phyloP scores from a whole-genome alignment of 1,139 yeast genomes.

The Yamadazyma friedrichii region DNA sequence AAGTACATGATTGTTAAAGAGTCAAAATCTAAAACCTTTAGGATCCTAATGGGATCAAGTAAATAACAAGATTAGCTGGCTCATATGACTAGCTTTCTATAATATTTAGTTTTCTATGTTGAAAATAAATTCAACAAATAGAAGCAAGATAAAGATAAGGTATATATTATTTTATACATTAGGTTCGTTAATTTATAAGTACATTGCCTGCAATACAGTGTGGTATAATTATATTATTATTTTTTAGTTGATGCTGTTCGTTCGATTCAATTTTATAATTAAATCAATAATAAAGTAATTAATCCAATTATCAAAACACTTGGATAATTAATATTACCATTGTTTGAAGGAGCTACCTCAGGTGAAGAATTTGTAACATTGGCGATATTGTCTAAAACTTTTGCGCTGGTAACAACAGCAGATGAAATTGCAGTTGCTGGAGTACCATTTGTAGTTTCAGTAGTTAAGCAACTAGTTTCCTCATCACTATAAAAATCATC shows the following conservation, averaged over 20 bases:
- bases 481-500: slow-evolving; percentile 12
- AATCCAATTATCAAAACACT: slow-evolving; percentile 4
- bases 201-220: slow-evolving; percentile 5
- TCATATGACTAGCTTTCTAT: too few species aligned
- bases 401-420: background rate
- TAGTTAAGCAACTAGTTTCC: slow-evolving; percentile 9
- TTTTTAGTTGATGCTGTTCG: background rate
- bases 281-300: slow-evolving; percentile 1
- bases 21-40: too few species aligned
- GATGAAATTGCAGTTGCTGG: background rate
- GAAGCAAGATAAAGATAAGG: background rate
- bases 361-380: slow-evolving; percentile 8
- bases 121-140: too few species aligned
- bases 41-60: too few species aligned
- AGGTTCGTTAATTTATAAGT: slow-evolving; percentile 3
- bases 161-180: slow-evolving; percentile 4
- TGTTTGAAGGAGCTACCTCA: slow-evolving; percentile 9
- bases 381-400: background rate
- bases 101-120: too few species aligned
- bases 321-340: slow-evolving; percentile 2
- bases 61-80: too few species aligned
- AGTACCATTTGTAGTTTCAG: slow-evolving; percentile 3
- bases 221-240: slow-evolving; percentile 3
- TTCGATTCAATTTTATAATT: background rate
- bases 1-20: too few species aligned